Conservation (phyloP, 1,139 yeast species). For the Yamadazyma atlantica region DNA sequence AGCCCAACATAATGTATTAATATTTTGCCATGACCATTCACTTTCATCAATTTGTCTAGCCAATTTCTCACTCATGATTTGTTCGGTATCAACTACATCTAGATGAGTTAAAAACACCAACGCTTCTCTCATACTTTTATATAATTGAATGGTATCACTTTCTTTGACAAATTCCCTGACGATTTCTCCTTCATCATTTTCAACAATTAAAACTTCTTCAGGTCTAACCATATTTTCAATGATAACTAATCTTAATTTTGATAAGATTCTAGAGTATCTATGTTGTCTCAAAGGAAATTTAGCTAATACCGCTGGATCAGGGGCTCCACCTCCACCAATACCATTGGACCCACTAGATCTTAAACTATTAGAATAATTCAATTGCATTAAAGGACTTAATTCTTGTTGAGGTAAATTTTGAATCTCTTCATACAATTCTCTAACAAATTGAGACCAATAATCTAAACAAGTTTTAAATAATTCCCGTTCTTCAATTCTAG, state of each 20-base stretch:
- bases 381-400: slow-evolving; percentile 72
- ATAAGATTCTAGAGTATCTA: slow-evolving; percentile 69
- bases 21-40: slow-evolving; percentile 99
- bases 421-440: slow-evolving; percentile 79
- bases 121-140: slow-evolving; percentile 94
- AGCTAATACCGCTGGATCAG: slow-evolving; percentile 75
- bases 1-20: slow-evolving; percentile 98
- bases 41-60: slow-evolving; percentile 91
- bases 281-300: slow-evolving; percentile 85
- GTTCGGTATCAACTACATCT: slow-evolving; percentile 91
- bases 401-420: slow-evolving; percentile 75
- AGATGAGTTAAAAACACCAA: slow-evolving; percentile 92
- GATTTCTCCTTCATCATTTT: slow-evolving; percentile 98
- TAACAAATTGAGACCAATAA: slow-evolving; percentile 86
- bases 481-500: slow-evolving; percentile 93
- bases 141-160: slow-evolving; percentile 92
- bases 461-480: slow-evolving; percentile 92
- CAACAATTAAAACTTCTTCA: slow-evolving; percentile 94
- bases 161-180: slow-evolving; percentile 97
- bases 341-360: slow-evolving; percentile 42
- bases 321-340: slow-evolving; percentile 65
- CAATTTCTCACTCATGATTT: slow-evolving; percentile 87
- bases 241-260: slow-evolving; percentile 82
- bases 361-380: slow-evolving; percentile 50
- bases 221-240: slow-evolving; percentile 98